phyloP scores from a whole-genome alignment of 2,329 filamentous ascomycete genomes.

The Alternaria ventricosa region DNA sequence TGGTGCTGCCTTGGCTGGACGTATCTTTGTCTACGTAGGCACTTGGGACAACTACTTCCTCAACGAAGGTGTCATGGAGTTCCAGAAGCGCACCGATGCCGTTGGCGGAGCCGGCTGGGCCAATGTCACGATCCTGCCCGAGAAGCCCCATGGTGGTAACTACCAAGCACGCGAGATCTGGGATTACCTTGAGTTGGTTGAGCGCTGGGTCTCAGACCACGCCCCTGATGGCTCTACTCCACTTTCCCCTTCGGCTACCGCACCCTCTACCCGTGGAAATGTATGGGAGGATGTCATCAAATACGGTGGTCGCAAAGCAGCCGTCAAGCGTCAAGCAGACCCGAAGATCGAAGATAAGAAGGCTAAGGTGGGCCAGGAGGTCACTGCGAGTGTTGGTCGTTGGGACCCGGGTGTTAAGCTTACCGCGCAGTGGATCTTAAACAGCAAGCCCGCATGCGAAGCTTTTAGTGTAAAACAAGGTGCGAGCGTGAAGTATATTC shows the following conservation, averaged over 20 bases:
- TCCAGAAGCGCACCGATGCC: constrained; percentile 42
- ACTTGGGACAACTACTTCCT: constrained; percentile 46
- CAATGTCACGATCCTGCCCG: constrained; percentile 44
- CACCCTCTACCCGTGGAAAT: constrained; percentile 37
- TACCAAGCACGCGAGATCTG: constrained; percentile 42
- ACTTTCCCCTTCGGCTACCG: constrained; percentile 26
- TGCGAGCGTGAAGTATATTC: constrained; percentile 19
- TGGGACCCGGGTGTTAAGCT: constrained; percentile 49
- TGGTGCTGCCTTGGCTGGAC: constrained; percentile 37
- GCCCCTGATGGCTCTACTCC: constrained; percentile 40
- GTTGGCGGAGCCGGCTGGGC: constrained; percentile 45
- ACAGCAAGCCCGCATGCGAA: constrained; percentile 29
- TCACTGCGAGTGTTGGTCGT: constrained; percentile 34
- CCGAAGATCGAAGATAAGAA: constrained; percentile 25
- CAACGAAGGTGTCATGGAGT: constrained; percentile 47
- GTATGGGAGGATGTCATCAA: constrained; percentile 44
- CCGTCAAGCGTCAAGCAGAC: constrained; percentile 39
- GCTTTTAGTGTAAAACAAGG: constrained; percentile 35
- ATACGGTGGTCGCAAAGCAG: constrained; percentile 42
- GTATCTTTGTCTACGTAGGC: constrained; percentile 48
- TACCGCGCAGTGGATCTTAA: constrained; percentile 42
- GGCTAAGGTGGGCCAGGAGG: constrained; percentile 5
- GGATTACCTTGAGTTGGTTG: constrained; percentile 45
- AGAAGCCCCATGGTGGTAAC: constrained; percentile 42
- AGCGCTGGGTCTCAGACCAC: constrained; percentile 41